These are phyloP conservation scores for Trichoderma endophyticum DNA, from an alignment of 2,329 filamentous ascomycete genomes.

Conservation along the genomic window DNA sequence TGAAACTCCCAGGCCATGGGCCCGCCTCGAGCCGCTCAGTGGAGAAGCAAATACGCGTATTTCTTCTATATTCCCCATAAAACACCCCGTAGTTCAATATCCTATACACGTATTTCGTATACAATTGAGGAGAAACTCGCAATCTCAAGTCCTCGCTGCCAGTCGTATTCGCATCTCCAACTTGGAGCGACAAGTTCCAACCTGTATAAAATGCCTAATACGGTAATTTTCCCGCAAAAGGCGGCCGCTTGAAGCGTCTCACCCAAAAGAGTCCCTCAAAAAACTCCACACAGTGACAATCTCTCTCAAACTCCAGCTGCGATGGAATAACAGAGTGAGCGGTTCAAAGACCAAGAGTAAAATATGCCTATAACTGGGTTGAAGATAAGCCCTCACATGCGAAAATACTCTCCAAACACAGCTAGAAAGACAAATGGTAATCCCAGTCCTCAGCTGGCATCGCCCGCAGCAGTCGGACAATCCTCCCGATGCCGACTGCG, in stretches of 20 bases:
- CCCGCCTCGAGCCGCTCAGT: neutral
- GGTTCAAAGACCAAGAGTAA: neutral
- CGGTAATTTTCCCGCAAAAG: neutral
- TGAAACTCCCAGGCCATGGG: neutral
- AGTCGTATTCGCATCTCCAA: constrained; percentile 12
- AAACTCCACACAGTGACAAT: neutral
- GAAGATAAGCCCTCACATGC: neutral
- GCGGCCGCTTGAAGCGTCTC: neutral
- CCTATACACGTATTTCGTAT: neutral
- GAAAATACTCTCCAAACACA: neutral
- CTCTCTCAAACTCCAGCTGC: neutral
- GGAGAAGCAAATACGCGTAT: constrained; percentile 2
- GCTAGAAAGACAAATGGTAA: neutral
- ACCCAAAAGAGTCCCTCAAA: neutral
- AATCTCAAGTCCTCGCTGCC: neutral
- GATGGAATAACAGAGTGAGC: neutral
- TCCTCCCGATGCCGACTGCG: neutral
- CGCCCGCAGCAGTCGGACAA: neutral
- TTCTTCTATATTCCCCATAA: neutral
- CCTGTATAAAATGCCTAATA: neutral
- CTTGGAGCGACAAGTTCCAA: neutral
- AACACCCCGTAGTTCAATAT: neutral
- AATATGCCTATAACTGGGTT: neutral
- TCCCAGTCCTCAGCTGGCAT: neutral
- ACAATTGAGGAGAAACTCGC: neutral